Evolutionary conservation across 1,139 yeast species (phyloP), one percentile per base, ranked within the genome.

Genomic region (Pichia sp.): DNA sequence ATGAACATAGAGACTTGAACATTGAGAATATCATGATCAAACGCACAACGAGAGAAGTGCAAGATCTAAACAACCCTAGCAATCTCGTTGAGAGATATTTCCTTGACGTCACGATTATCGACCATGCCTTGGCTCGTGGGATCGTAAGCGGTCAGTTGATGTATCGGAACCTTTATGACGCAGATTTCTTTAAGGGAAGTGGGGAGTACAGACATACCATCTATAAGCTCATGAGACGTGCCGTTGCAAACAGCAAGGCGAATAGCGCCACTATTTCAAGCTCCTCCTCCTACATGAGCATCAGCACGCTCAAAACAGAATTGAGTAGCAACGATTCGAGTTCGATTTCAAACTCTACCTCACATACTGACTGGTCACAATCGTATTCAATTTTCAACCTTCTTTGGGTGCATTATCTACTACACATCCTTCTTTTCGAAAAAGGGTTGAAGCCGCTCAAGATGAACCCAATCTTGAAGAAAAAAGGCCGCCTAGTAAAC

Each of bases 1-100:
- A 84, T 68, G 91, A 85, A 67, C 91, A 85, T 64, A 74, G 91
- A 34, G 87, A 84, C 65, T 69, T 85, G 57, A 85, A 82, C 60
- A 75, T 85, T 76, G 84, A 84, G n/a, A 85, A 85, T 62, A 71
- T 85, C 52, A 70, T 77, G 16, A 62, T 73, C 17, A 55, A 59
- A 17, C 53, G 38, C 17, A 27, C 17, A 4, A 36, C 9, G 17
- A 48, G 34, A 40, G 46, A 48, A 29, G 40, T 40, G 14, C 50
- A 52, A 34, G 46, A 27, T 47, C 42, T 41, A 8, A 59, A 58
- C 44, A 46, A 48, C 8, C 48, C 38, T 9, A 24, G 24, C 4
- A 52, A 49, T 4, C 56, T 48, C 4, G 61, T 69, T 17, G 49
- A 45, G 6, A 20, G 40, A 1, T 40, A 46, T 14, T 8, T 61